phyloP scores from a whole-genome alignment of 495 filamentous ascomycete species.

The Lichina pygmaea region DNA sequence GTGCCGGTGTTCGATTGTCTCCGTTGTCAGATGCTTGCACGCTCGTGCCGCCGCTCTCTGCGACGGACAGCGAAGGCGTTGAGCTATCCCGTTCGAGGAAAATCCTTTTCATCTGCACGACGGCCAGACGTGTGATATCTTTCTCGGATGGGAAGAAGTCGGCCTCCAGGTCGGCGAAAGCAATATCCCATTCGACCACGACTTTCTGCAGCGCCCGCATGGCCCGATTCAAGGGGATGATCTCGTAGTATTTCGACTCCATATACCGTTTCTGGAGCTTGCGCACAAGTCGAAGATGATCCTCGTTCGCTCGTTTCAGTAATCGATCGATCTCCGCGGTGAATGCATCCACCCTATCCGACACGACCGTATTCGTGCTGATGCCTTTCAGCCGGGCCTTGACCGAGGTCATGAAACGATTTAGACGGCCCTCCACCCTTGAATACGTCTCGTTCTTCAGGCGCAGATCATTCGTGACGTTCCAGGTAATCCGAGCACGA shows the following conservation, averaged over 20 bases:
- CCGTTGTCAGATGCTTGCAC: slow-evolving; percentile 17
- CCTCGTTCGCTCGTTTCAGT: slow-evolving; percentile 48
- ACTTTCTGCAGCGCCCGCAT: slow-evolving; percentile 77
- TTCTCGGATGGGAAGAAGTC: slow-evolving; percentile 94
- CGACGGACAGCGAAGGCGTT: slow-evolving; percentile 36
- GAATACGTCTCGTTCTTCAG: slow-evolving; percentile 79
- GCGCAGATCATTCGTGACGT: slow-evolving; percentile 74
- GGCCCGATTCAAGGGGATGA: slow-evolving; percentile 73
- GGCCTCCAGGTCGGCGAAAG: slow-evolving; percentile 70
- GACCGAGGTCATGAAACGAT: slow-evolving; percentile 66
- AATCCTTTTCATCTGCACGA: slow-evolving; percentile 79
- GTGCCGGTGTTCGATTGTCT: slow-evolving; percentile 16
- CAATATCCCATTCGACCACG: slow-evolving; percentile 75
- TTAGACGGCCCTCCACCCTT: slow-evolving; percentile 52
- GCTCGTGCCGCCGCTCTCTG: slow-evolving; percentile 20
- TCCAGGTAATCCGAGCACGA: slow-evolving; percentile 74
- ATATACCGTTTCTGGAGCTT: slow-evolving; percentile 78
- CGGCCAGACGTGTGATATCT: slow-evolving; percentile 76
- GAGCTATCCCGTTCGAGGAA: slow-evolving; percentile 72
- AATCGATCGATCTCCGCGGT: slow-evolving; percentile 54
- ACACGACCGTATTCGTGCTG: slow-evolving; percentile 67
- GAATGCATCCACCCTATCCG: slow-evolving; percentile 58
- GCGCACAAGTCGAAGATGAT: slow-evolving; percentile 40
- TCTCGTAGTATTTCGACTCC: slow-evolving; percentile 81
- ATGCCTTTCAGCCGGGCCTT: slow-evolving; percentile 62